Conservation (phyloP, 23 red algal species). For the Cyanidiococcus yangmingshanensis region DNA sequence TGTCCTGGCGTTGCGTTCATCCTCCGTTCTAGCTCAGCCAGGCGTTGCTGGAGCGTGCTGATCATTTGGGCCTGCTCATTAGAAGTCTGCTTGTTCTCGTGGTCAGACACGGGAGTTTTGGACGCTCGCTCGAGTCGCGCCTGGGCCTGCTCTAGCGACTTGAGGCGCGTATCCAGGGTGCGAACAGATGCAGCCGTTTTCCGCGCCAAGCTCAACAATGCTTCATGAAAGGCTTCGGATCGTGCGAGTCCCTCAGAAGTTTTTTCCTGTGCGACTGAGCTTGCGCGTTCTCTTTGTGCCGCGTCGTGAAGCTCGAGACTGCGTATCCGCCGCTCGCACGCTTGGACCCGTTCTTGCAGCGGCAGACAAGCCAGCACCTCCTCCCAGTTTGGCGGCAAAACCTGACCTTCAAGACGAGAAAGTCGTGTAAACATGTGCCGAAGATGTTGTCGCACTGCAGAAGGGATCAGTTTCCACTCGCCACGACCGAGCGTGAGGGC, state of each 20-base stretch:
- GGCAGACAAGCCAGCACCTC: background rate
- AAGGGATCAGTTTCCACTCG: background rate
- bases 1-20: background rate
- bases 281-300: background rate
- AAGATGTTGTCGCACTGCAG: background rate
- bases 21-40: background rate
- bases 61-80: background rate
- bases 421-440: background rate
- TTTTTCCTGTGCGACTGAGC: background rate
- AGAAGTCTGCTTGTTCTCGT: background rate
- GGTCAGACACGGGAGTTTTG: no score
- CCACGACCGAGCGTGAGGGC: constrained; percentile 4
- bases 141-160: background rate
- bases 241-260: background rate
- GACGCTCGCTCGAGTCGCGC: no score
- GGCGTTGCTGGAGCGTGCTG: background rate
- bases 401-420: background rate
- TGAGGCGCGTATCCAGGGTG: background rate
- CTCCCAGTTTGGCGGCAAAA: background rate
- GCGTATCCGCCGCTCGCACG: background rate
- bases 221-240: background rate
- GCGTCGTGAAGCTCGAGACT: background rate
- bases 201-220: background rate
- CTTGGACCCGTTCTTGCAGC: background rate
- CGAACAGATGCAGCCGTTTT: background rate